Conservation (phyloP, 352 stramenopile species). For the Phytophthora aleatoria region DNA sequence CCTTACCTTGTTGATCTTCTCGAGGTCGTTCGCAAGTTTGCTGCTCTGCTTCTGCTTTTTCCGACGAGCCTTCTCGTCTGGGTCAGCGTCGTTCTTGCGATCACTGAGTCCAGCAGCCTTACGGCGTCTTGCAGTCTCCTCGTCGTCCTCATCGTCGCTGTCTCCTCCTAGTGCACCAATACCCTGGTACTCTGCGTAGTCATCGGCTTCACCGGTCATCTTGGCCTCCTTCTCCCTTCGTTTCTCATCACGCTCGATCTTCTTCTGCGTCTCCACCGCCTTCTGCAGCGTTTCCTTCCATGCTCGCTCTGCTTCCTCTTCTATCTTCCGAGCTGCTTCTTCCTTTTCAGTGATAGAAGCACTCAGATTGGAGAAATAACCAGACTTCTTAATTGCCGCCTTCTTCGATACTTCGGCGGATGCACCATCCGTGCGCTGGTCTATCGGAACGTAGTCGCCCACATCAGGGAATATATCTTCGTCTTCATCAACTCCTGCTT, state of each 20-base stretch:
- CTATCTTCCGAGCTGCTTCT: slow-evolving; percentile 41
- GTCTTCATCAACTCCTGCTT: slow-evolving; percentile 27
- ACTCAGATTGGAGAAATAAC: slow-evolving; percentile 77
- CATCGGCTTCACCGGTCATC: slow-evolving; percentile 40
- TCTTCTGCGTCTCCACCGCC: slow-evolving; percentile 51
- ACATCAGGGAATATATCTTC: slow-evolving; percentile 82
- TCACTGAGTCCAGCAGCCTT: slow-evolving; percentile 36
- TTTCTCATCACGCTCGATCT: slow-evolving; percentile 45
- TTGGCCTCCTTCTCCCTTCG: slow-evolving; percentile 47
- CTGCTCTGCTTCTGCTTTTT: slow-evolving; percentile 74
- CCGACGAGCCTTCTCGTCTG: slow-evolving; percentile 41
- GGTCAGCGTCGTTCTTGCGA: slow-evolving; percentile 29
- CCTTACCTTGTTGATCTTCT: slow-evolving; percentile 76
- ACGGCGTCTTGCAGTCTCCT: slow-evolving; percentile 36
- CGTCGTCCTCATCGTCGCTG: slow-evolving; percentile 70
- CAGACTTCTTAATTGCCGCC: slow-evolving; percentile 27
- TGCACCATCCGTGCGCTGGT: slow-evolving; percentile 42
- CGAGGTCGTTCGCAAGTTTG: slow-evolving; percentile 69
- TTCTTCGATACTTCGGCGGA: slow-evolving; percentile 14
- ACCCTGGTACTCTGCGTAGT: slow-evolving; percentile 70
- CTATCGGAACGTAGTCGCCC: slow-evolving; percentile 71
- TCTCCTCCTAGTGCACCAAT: slow-evolving; percentile 35
- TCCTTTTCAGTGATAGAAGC: slow-evolving; percentile 68
- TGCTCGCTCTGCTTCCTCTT: slow-evolving; percentile 47
- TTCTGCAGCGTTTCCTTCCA: slow-evolving; percentile 71